These are phyloP conservation scores for Aspergillus sp. DNA, from an alignment of 2,329 filamentous ascomycete species.

Conservation along the genomic window DNA sequence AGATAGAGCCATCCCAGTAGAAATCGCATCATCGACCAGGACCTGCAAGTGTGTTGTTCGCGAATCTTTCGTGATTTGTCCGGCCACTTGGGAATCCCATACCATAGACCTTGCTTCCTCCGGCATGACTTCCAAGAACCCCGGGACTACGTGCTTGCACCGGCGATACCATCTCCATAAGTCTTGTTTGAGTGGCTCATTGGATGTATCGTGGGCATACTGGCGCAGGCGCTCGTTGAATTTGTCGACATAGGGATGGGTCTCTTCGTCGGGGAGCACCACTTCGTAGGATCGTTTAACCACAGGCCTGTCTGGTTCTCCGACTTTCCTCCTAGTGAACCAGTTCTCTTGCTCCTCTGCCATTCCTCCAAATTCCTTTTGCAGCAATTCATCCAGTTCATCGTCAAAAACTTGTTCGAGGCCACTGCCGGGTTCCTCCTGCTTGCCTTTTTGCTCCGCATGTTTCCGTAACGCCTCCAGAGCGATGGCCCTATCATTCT, in stretches of 20 bases:
- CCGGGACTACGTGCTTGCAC: constrained; percentile 40
- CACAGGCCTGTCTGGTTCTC: constrained; percentile 11
- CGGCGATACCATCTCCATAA: constrained; percentile 46
- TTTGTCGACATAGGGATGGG: constrained; percentile 32
- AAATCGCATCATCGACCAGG: constrained; percentile 59
- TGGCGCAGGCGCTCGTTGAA: constrained; percentile 34
- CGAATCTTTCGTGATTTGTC: constrained; percentile 39
- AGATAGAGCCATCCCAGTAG: constrained; percentile 48
- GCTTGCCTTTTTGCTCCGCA: constrained; percentile 28
- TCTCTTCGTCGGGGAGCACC: constrained; percentile 23
- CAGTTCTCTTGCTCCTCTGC: constrained; percentile 31
- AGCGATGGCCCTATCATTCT: constrained; percentile 34
- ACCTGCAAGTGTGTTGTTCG: constrained; percentile 53
- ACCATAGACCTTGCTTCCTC: constrained; percentile 55
- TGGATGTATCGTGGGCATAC: constrained; percentile 19
- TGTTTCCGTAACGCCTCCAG: constrained; percentile 36
- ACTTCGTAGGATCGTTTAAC: constrained; percentile 24
- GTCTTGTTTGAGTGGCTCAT: constrained; percentile 26
- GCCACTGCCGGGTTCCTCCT: constrained; percentile 12
- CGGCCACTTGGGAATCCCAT: constrained; percentile 51
- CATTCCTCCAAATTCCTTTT: constrained; percentile 30
- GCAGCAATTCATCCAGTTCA: constrained; percentile 34
- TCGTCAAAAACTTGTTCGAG: constrained; percentile 34
- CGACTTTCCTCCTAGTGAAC: constrained; percentile 18
- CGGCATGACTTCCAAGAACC: constrained; percentile 50